Evolutionary conservation across 2,329 filamentous ascomycete species (phyloP).

Genomic region (Cordyceps cateniannulata): DNA sequence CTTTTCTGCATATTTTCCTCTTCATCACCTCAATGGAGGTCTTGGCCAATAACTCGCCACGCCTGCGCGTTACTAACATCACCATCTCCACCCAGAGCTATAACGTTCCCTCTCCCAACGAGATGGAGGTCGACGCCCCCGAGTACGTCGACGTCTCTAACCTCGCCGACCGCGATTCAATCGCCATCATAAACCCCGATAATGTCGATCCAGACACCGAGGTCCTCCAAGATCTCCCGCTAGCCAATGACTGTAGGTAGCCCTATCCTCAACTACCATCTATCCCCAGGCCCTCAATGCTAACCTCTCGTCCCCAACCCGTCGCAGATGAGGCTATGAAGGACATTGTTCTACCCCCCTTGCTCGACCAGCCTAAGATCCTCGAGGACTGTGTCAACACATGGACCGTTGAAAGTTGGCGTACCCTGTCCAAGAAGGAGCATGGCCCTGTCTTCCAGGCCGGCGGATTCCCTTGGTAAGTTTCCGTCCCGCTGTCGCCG

Average conservation of each 20-base stretch:
- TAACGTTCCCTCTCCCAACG: conserved; percentile 49
- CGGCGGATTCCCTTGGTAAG: conserved; percentile 79
- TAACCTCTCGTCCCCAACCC: conserved; percentile 16
- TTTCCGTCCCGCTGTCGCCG: conserved; percentile 14
- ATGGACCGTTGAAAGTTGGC: conserved; percentile 86
- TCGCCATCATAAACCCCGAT: conserved; percentile 50
- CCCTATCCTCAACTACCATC: background rate
- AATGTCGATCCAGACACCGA: conserved; percentile 42
- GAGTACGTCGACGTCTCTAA: conserved; percentile 47
- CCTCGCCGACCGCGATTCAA: conserved; percentile 43
- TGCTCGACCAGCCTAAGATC: conserved; percentile 70
- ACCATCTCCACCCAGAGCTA: conserved; percentile 35
- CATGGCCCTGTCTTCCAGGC: conserved; percentile 86
- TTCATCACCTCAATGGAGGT: background rate
- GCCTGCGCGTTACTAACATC: conserved; percentile 17
- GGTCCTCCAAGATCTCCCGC: conserved; percentile 39
- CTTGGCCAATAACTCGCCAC: background rate
- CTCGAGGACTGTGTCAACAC: conserved; percentile 70
- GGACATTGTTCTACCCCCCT: conserved; percentile 66
- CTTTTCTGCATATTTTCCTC: conserved; percentile 2
- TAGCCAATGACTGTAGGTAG: conserved; percentile 48
- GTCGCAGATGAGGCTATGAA: conserved; percentile 73
- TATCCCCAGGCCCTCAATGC: conserved; percentile 6
- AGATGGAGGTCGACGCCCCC: conserved; percentile 50
- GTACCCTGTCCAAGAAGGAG: conserved; percentile 66